phyloP scores from a whole-genome alignment of 768 basidiomycete species.

The Termitomyces sp. region DNA sequence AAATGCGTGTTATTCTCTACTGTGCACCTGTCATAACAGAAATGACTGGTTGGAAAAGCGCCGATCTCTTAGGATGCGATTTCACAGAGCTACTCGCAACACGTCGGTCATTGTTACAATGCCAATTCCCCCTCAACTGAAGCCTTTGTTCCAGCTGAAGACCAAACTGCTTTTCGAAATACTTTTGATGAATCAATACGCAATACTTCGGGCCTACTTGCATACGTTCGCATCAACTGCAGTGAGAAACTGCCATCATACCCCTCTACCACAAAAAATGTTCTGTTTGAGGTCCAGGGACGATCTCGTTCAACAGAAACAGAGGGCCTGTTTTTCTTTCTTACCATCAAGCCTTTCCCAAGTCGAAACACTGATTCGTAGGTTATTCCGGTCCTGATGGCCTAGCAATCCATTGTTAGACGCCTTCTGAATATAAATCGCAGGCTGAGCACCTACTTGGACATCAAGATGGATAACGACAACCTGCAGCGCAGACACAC shows the following conservation, averaged over 20 bases:
- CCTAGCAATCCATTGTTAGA: background rate
- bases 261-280: constrained; percentile 30
- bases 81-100: constrained; percentile 56
- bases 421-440: background rate
- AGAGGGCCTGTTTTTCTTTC: constrained; percentile 61
- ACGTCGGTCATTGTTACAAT: constrained; percentile 33
- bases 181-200: constrained; percentile 53
- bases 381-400: constrained; percentile 39
- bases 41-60: constrained; percentile 71
- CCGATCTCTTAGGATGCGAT: constrained; percentile 65
- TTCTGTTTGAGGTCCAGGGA: constrained; percentile 70
- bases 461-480: constrained; percentile 87
- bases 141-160: constrained; percentile 38
- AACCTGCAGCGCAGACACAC: constrained; percentile 58
- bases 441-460: constrained; percentile 70
- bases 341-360: constrained; percentile 72
- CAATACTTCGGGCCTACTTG: constrained; percentile 43
- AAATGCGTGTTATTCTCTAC: constrained; percentile 57
- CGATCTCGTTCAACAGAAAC: constrained; percentile 43
- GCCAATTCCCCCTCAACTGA: background rate
- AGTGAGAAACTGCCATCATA: constrained; percentile 20
- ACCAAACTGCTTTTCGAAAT: constrained; percentile 47
- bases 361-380: constrained; percentile 67
- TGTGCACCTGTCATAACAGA: constrained; percentile 64
- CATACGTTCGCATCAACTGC: constrained; percentile 58